Conservation (phyloP, 495 filamentous ascomycete genomes). For the Pyrenula massariospora region DNA sequence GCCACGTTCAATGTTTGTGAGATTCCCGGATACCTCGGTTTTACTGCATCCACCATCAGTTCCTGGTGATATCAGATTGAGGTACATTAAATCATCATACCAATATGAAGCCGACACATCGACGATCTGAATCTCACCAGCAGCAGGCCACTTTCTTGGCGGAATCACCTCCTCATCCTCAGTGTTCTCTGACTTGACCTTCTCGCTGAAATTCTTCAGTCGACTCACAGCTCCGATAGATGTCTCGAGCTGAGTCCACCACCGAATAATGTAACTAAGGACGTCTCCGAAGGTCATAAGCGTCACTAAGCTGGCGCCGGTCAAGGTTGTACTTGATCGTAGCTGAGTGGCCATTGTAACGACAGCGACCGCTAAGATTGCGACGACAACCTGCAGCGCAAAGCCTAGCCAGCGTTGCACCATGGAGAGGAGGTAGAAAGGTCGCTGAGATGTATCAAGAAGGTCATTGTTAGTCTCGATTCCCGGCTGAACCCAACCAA, state of each 20-base stretch:
- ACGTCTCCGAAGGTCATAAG: conserved; percentile 23
- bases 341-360: conserved; percentile 15
- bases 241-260: conserved; percentile 35
- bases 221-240: conserved; percentile 33
- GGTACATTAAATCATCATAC: too few species aligned
- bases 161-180: conserved; percentile 7
- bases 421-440: conserved; percentile 30
- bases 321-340: conserved; percentile 16
- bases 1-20: too few species aligned
- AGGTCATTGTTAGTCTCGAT: conserved; percentile 9
- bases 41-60: too few species aligned
- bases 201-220: conserved; percentile 20
- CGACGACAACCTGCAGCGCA: conserved; percentile 23
- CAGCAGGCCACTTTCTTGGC: conserved; percentile 34
- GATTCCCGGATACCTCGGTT: too few species aligned
- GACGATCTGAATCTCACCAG: conserved; percentile 38
- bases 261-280: conserved; percentile 18
- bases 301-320: conserved; percentile 27
- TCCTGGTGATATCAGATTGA: too few species aligned
- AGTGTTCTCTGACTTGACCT: conserved; percentile 14
- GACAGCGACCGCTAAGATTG: conserved; percentile 19
- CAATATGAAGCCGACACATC: conserved; percentile 6
- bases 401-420: conserved; percentile 33
- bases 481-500: conserved; percentile 17
- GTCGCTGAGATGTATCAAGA: conserved; percentile 26